Percentiles rank a stretch among this genome's conserved stretches.
Evolutionary conservation across 176 grass and related monocot species (phyloP).

Genomic region (Paspalum vaginatum): DNA sequence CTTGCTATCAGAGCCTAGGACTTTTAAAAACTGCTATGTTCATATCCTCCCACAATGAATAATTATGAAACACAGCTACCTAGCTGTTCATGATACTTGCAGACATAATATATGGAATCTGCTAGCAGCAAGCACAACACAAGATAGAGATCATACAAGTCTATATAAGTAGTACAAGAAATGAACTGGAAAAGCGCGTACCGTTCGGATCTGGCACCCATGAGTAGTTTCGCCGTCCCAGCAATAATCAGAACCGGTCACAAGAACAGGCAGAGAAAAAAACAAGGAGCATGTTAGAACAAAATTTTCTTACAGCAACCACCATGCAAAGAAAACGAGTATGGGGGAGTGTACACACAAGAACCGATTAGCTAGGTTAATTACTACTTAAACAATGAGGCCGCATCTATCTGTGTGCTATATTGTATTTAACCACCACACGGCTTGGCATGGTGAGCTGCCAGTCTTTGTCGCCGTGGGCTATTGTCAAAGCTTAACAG

Average conservation of each 20-base stretch:
- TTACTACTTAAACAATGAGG: background rate
- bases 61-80: background rate
- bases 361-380: background rate
- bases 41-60: background rate
- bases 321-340: slow-evolving; percentile 1
- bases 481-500: background rate
- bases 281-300: slow-evolving; percentile 21
- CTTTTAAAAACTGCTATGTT: background rate
- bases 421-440: slow-evolving; percentile 21
- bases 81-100: slow-evolving; percentile 3
- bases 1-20: background rate
- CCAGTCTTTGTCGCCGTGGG: background rate
- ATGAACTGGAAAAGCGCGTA: slow-evolving; percentile 38
- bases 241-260: slow-evolving; percentile 44
- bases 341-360: no score
- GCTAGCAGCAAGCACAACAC: background rate
- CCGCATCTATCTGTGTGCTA: background rate
- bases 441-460: background rate
- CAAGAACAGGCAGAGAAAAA: slow-evolving; percentile 7
- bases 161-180: slow-evolving; percentile 26
- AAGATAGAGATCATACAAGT: background rate
- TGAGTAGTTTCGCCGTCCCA: slow-evolving; percentile 22
- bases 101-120: background rate
- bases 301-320: background rate
- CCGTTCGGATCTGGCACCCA: slow-evolving; percentile 59